phyloP scores from a whole-genome alignment of 805 yeast species.

The Yamadazyma phyllophila region DNA sequence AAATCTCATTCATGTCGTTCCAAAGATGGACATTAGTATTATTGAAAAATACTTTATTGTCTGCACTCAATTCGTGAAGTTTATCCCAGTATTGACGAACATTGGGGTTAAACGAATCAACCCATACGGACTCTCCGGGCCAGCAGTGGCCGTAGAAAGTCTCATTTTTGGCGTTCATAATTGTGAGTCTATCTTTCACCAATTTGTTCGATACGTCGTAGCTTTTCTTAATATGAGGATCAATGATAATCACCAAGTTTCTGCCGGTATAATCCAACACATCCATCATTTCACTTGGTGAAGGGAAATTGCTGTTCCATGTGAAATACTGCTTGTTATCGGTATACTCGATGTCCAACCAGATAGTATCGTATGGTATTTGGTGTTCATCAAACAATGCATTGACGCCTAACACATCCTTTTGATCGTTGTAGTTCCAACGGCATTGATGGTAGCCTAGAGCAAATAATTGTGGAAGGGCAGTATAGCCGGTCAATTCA shows the following conservation, averaged over 20 bases:
- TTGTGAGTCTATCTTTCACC: conserved; percentile 39
- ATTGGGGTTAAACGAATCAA: conserved; percentile 73
- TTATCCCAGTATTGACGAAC: conserved; percentile 61
- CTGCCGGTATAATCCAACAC: conserved; percentile 71
- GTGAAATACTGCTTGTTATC: conserved; percentile 86
- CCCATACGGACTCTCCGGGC: conserved; percentile 97
- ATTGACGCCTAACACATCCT: conserved; percentile 75
- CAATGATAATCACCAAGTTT: conserved; percentile 79
- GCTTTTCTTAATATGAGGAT: conserved; percentile 81
- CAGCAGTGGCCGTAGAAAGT: conserved; percentile 87
- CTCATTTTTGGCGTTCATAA: conserved; percentile 46
- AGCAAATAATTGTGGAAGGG: conserved; percentile 73
- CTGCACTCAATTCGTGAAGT: conserved; percentile 47
- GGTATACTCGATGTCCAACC: conserved; percentile 95
- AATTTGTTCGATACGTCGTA: conserved; percentile 63
- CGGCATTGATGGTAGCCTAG: conserved; percentile 95
- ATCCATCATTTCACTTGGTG: conserved; percentile 66
- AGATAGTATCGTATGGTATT: conserved; percentile 86
- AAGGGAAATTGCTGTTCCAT: conserved; percentile 78
- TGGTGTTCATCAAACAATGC: conserved; percentile 65
- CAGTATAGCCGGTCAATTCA: conserved; percentile 65
- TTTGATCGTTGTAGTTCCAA: conserved; percentile 93
- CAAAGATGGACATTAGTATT: conserved; percentile 76
- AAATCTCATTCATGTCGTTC: conserved; percentile 99
- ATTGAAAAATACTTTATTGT: conserved; percentile 35